phyloP scores from a whole-genome alignment of 768 basidiomycete species.

The Hericium alpestre region DNA sequence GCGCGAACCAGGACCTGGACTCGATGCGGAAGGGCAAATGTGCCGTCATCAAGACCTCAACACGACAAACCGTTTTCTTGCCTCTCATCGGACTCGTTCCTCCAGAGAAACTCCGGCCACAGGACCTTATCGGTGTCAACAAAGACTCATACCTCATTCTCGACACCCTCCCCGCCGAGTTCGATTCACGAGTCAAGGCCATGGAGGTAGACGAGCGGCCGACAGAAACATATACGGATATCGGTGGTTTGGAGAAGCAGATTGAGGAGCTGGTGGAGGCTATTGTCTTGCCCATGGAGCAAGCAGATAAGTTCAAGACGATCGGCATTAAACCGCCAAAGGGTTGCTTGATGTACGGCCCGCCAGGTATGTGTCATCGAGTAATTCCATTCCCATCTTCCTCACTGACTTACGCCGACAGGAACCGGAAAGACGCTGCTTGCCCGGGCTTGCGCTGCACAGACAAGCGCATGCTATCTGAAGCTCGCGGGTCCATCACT shows the following conservation, averaged over 20 bases:
- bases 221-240: conserved; percentile 94
- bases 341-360: conserved; percentile 97
- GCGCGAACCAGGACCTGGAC: conserved; percentile 90
- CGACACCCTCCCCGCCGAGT: conserved; percentile 92
- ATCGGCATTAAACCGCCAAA: conserved; percentile 97
- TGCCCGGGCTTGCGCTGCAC: conserved; percentile 94
- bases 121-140: conserved; percentile 96
- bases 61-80: conserved; percentile 96
- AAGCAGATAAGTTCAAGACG: conserved; percentile 96
- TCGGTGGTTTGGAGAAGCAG: conserved; percentile 98
- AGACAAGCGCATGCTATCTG: conserved; percentile 95
- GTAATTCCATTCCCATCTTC: neutral
- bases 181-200: conserved; percentile 95
- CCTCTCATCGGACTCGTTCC: conserved; percentile 97
- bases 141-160: conserved; percentile 98
- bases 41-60: conserved; percentile 98
- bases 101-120: conserved; percentile 77
- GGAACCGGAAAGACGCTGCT: conserved; percentile 97
- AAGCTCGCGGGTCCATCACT: conserved; percentile 96
- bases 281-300: conserved; percentile 96
- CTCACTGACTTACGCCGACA: conserved; percentile 15
- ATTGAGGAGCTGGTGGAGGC: conserved; percentile 98
- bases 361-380: conserved; percentile 60
- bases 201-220: conserved; percentile 99
- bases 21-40: conserved; percentile 97